These are phyloP conservation scores for Oryza australiensis DNA, from an alignment of 176 grass and related monocot genomes.

Conservation along the genomic window DNA sequence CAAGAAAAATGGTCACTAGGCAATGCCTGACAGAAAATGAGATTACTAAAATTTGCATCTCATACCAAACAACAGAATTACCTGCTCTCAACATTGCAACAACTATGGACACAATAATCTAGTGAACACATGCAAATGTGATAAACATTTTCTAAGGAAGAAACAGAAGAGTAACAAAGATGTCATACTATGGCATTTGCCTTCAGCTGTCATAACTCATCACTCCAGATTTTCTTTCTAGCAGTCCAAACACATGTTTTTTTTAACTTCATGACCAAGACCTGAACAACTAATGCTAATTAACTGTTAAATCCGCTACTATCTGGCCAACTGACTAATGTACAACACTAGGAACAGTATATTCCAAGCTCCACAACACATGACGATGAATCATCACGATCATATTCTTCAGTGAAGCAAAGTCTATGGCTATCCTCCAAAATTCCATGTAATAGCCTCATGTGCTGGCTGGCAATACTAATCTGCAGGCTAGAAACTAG, in stretches of 20 bases:
- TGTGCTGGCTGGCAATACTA: conserved; percentile 8
- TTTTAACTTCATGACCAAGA: conserved; percentile 11
- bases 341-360: conserved; percentile 41
- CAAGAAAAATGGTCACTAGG: background rate
- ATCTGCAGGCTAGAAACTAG: conserved; percentile 10
- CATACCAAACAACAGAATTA: conserved; percentile 2
- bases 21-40: background rate
- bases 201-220: background rate
- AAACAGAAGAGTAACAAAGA: conserved; percentile 33
- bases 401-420: conserved; percentile 18
- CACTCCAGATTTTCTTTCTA: background rate
- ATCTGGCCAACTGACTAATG: conserved; percentile 33
- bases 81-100: background rate
- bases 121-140: background rate
- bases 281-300: conserved; percentile 34
- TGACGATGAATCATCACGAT: conserved; percentile 23
- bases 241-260: conserved; percentile 5
- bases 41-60: background rate
- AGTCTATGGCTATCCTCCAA: conserved; percentile 16
- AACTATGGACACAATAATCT: conserved; percentile 2
- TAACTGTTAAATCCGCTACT: conserved; percentile 16
- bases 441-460: conserved; percentile 10
- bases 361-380: conserved; percentile 20
- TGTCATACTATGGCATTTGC: conserved; percentile 33
- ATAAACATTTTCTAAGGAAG: background rate